Conservation (phyloP, 2,329 filamentous ascomycete genomes). For the Diaporthe sp. region DNA sequence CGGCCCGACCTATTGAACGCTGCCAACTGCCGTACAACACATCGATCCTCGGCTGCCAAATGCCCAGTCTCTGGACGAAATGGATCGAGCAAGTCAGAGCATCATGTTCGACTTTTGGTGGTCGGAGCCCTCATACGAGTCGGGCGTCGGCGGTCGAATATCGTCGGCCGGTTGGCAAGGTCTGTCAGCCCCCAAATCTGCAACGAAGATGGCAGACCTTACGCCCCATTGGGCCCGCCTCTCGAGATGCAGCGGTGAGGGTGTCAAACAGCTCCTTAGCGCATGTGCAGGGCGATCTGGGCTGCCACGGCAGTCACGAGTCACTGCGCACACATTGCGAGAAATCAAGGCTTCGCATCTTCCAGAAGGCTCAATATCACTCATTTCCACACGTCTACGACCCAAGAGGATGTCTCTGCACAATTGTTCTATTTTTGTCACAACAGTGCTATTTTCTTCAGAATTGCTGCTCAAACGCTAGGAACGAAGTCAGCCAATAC, state of each 20-base stretch:
- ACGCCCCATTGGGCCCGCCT: background rate
- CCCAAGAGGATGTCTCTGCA: background rate
- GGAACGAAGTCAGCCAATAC: background rate
- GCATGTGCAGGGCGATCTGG: background rate
- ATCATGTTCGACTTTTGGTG: background rate
- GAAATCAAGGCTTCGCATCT: background rate
- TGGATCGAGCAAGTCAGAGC: background rate
- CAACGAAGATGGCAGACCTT: background rate
- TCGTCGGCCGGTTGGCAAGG: slow-evolving; percentile 8
- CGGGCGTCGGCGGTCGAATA: slow-evolving; percentile 7
- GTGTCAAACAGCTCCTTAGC: slow-evolving; percentile 14
- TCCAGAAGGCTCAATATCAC: background rate
- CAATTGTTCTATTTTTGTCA: background rate
- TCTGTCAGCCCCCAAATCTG: slow-evolving; percentile 19
- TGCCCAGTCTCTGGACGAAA: background rate
- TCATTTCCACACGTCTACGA: background rate
- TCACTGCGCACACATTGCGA: background rate
- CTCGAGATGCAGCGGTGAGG: background rate
- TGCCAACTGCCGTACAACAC: background rate
- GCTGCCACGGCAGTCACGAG: background rate
- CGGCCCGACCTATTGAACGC: background rate
- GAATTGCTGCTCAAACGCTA: background rate
- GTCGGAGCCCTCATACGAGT: background rate
- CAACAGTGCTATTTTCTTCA: background rate
- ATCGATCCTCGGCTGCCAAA: background rate